Base-by-base conservation (phyloP, 2,329 filamentous ascomycete species). In the Lachnellula cervina region DNA sequence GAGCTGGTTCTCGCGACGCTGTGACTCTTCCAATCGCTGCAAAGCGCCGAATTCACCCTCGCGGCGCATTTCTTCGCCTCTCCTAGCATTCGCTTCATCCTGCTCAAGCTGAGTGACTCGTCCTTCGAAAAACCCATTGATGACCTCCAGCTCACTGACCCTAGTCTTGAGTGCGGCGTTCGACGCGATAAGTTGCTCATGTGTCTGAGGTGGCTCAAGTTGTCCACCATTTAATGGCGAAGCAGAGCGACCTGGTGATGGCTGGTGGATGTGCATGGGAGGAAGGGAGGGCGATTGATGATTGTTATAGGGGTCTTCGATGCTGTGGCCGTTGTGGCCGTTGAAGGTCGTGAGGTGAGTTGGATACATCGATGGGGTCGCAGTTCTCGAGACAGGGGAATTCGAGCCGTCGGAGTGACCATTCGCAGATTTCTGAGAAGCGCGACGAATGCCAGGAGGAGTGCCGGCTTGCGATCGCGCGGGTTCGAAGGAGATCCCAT, bases 81-180 rank as follows among this genome's bases (percentile, higher is more conserved):
- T 74, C 68, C 86, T 75, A 51, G 87, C 82, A 48, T 81, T 84
- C 48, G 82, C 82, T 68, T 93, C 89, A 67, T 87, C 87, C 63
- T 86, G 82, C 69, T 95, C 90, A 13, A 94, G 78, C 69, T 94
- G 80, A 69, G 84, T 72, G 42, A 97, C 84, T 11, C 87, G 82
- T 38, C 86, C 86, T 50, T 86, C 80, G 71, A 90, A 91, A 45
- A 92, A 77, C 68, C 89, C 88, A 66, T 92, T 97, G 76, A 99
- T 97, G 51, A 99, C 82, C 70, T 99, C 94, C 23, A 99, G 80
- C 72, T 99, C 94, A 64, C 87, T 94, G 35, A 99, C 93, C 43
- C 94, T 86, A 0, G 94, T 99, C 75, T 95, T 96, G n/a, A 97
- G 79, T 50, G 86, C 87, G 5, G 89, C 89, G 71, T 96, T 96